Evolutionary conservation across 2,329 filamentous ascomycete species (phyloP), one percentile per base, ranked within the genome.

Genomic region (Aurifilum marmelostoma): DNA sequence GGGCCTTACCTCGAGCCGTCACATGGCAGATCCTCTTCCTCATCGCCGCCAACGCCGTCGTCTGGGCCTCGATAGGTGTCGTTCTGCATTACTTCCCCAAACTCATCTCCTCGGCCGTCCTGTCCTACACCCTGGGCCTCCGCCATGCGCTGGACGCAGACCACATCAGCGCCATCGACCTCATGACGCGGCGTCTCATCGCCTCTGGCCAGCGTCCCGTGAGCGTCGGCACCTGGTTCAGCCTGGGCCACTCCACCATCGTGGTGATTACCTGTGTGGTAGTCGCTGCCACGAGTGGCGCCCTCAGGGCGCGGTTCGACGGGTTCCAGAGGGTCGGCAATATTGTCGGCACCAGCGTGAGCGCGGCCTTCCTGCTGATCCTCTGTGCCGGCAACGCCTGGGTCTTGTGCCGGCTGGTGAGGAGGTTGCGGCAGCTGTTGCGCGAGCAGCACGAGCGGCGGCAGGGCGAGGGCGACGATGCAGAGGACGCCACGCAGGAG

Each of bases 91-190:
- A 82, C 73, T 81, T 87, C 77, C 83, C 87, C 0, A 81, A 84
- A 0, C 86, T 97, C 71, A 88, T 94, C 63, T 92, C 92, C 1
- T 91, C 94, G 2, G 93, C 94, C 1, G 89, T 94, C 1, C 87
- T 98, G 0, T 90, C 94, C 34, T 98, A 97, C 79, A 93, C 93
- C 0, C 87, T 98, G 14, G 95, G 95, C 2, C 86, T 98, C 16
- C 91, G 95, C 56, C 95, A 98, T 83, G 95, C 95, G n/a, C 88
- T 98, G 59, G 96, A 98, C 76, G 96, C 95, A n/a, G 95, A 98
- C 80, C 96, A 98, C 78, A 87, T 86, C 75, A 80, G 81, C 74
- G 95, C 94, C 72, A 99, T 98, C 75, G 95, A 98, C 80, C 87
- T 98, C 50, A 97, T 97, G 90, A 98, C 96, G 0, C 87, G 96